These are phyloP conservation scores for Talaromyces sp. DNA, from an alignment of 2,329 filamentous ascomycete genomes.

Conservation along the genomic window DNA sequence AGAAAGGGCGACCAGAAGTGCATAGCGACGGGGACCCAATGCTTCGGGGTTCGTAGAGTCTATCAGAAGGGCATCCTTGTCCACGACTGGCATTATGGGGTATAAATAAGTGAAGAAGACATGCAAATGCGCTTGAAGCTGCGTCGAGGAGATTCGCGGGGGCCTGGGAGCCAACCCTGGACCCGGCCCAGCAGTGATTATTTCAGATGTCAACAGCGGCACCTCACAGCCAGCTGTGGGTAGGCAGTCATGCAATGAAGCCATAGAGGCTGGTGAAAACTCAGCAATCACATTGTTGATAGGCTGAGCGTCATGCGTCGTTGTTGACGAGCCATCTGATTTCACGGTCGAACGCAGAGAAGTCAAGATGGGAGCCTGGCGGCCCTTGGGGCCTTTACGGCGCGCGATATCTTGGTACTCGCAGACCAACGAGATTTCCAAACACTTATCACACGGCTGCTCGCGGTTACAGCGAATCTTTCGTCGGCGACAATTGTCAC, in stretches of 20 bases:
- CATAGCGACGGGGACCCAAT: conserved; percentile 5
- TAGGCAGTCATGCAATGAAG: neutral
- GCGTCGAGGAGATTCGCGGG: neutral
- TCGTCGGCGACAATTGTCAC: conserved; percentile 9
- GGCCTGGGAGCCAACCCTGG: too few species aligned
- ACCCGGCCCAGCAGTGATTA: neutral
- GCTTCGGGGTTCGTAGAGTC: neutral
- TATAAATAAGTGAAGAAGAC: neutral
- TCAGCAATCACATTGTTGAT: neutral
- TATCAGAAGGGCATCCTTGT: neutral
- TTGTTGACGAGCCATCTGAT: neutral
- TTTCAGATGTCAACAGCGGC: neutral
- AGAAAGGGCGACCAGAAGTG: neutral
- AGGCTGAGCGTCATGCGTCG: neutral
- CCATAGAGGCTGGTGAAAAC: neutral
- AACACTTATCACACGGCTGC: conserved; percentile 4
- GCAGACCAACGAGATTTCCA: neutral
- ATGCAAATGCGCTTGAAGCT: neutral
- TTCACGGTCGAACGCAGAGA: neutral
- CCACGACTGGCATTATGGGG: neutral
- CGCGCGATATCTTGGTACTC: conserved; percentile 7
- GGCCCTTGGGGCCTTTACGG: neutral
- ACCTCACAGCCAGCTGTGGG: neutral
- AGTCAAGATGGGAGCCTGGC: neutral
- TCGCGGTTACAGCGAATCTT: conserved; percentile 6